These are phyloP conservation scores for Botrytis squamosa DNA, from an alignment of 2,329 filamentous ascomycete species.

Conservation along the genomic window DNA sequence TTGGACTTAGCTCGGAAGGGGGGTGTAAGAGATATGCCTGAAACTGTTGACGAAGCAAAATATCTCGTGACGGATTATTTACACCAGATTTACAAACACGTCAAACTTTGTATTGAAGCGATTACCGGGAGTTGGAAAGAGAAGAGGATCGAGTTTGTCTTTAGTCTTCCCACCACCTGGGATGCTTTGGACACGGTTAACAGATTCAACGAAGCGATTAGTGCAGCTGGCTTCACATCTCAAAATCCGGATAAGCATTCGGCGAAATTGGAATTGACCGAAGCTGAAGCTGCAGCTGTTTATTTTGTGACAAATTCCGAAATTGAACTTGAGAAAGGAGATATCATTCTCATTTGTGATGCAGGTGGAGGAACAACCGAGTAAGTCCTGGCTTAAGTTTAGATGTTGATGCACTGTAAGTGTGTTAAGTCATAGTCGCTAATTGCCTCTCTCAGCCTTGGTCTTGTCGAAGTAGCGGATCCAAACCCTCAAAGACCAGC, in stretches of 20 bases:
- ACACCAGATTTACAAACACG: conserved; percentile 1
- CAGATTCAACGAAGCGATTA: conserved; percentile 38
- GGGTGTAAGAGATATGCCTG: conserved; percentile 10
- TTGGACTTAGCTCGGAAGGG: neutral
- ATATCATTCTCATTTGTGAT: conserved; percentile 51
- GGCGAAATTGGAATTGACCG: conserved; percentile 48
- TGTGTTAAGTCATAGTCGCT: neutral
- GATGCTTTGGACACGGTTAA: conserved; percentile 40
- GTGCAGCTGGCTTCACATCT: conserved; percentile 36
- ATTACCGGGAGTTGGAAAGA: conserved; percentile 52
- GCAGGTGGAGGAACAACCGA: conserved; percentile 48
- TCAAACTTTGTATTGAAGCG: conserved; percentile 1
- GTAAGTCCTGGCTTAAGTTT: neutral
- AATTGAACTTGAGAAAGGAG: conserved; percentile 24
- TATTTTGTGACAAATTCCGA: conserved; percentile 41
- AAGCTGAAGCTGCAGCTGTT: conserved; percentile 54
- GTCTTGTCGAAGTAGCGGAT: conserved; percentile 45
- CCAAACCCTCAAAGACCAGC: conserved; percentile 34
- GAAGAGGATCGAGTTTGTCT: conserved; percentile 41
- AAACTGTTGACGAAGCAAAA: conserved; percentile 15
- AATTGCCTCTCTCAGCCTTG: conserved; percentile 22
- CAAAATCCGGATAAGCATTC: conserved; percentile 38
- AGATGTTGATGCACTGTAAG: neutral
- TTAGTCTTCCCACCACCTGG: conserved; percentile 46
- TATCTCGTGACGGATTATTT: conserved; percentile 6